Evolutionary conservation across 129 eudicot species (phyloP).

Genomic region (Flaveria brownii): DNA sequence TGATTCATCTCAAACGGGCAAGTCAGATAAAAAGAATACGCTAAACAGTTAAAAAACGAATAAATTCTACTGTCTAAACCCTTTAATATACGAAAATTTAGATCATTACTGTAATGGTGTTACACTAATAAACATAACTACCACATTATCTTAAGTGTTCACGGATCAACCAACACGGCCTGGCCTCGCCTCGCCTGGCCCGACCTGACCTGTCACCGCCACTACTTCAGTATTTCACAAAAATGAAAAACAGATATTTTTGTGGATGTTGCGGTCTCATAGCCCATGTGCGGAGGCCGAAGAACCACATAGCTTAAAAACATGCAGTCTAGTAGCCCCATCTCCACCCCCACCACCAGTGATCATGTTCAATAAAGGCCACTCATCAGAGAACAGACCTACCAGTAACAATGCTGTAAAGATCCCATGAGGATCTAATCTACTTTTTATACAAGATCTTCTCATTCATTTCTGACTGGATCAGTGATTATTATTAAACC

Average conservation of each 20-base stretch:
- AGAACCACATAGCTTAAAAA: constrained; percentile 23
- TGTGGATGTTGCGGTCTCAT: constrained; percentile 29
- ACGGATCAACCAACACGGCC: neutral
- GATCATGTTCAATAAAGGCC: constrained; percentile 29
- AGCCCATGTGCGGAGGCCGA: constrained; percentile 30
- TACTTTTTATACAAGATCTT: constrained; percentile 26
- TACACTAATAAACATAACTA: neutral
- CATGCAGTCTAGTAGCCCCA: neutral
- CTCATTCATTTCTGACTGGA: constrained; percentile 19
- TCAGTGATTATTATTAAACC: constrained; percentile 10
- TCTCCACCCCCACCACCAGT: neutral
- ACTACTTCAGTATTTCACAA: neutral
- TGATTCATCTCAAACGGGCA: neutral
- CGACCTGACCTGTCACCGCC: neutral
- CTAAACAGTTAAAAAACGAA: no score
- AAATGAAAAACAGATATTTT: constrained; percentile 17
- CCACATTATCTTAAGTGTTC: neutral
- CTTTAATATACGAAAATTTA: no score
- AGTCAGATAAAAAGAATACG: neutral
- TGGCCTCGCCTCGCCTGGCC: neutral
- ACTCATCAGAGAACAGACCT: constrained; percentile 18
- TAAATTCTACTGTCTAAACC: no score
- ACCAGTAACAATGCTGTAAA: constrained; percentile 23
- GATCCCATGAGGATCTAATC: constrained; percentile 27
- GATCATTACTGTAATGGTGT: no score